A percentile compares a stretch with the other conserved stretches of the same genome.
These are phyloP conservation scores for Dysphania ambrosioides DNA, from an alignment of 148 eudicot species.

Conservation along the genomic window DNA sequence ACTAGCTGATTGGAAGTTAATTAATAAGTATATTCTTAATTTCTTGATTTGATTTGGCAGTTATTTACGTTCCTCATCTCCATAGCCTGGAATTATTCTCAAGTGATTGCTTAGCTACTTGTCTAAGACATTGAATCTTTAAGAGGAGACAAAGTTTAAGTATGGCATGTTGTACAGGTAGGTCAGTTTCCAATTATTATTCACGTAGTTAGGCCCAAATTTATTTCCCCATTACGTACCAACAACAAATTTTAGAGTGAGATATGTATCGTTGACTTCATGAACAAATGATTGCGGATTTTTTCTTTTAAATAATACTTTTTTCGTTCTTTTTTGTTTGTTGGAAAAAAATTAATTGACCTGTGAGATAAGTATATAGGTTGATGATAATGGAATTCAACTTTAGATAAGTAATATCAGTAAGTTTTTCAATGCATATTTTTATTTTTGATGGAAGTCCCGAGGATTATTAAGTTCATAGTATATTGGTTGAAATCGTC, in stretches of 20 bases:
- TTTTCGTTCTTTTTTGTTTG: too few species aligned
- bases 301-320: too few species aligned
- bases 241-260: conserved; percentile 19
- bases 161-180: conserved; percentile 55
- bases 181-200: conserved; percentile 12
- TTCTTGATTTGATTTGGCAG: conserved; percentile 7
- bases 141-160: conserved; percentile 46
- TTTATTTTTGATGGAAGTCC: too few species aligned
- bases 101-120: conserved; percentile 4
- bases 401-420: too few species aligned
- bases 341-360: too few species aligned
- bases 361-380: too few species aligned
- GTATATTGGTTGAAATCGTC: too few species aligned
- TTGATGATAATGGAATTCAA: too few species aligned
- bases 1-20: conserved; percentile 4
- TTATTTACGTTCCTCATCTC: conserved; percentile 14
- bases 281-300: too few species aligned
- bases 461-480: too few species aligned
- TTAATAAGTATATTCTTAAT: too few species aligned
- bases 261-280: conserved; percentile 15
- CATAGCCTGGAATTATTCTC: conserved; percentile 2
- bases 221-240: conserved; percentile 7
- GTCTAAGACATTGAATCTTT: conserved; percentile 46
- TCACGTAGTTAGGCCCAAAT: conserved; percentile 13
- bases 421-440: too few species aligned